Evolutionary conservation across 2,329 filamentous ascomycete genomes (phyloP).

Genomic region (Dryadomyces quercus-mongolicae): DNA sequence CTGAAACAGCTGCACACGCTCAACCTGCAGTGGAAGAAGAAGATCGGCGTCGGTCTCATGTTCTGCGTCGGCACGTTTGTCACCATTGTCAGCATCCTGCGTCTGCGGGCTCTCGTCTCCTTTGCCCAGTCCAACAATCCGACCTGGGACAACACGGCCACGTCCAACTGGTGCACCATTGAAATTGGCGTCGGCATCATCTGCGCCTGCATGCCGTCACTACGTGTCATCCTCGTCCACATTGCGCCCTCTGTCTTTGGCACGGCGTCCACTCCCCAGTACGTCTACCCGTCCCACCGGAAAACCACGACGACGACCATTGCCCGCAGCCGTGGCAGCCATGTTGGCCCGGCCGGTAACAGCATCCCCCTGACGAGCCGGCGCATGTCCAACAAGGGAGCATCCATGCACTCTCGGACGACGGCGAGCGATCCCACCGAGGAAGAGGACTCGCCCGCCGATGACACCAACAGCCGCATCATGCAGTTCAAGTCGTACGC

Average conservation of each 20-base stretch:
- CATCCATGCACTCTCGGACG: neutral
- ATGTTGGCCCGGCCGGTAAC: conserved; percentile 2
- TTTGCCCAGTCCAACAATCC: conserved; percentile 18
- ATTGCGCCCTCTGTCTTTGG: conserved; percentile 15
- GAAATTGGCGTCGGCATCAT: conserved; percentile 23
- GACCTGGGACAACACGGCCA: conserved; percentile 18
- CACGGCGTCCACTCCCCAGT: neutral
- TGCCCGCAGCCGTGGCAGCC: neutral
- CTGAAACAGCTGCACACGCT: conserved; percentile 27
- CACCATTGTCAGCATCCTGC: conserved; percentile 21
- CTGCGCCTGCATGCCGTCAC: conserved; percentile 21
- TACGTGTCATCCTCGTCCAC: conserved; percentile 18
- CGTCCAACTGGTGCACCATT: conserved; percentile 21
- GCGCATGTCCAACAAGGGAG: neutral
- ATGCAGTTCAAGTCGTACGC: conserved; percentile 2
- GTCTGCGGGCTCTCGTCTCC: conserved; percentile 17
- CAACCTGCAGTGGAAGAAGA: conserved; percentile 32
- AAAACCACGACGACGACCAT: neutral
- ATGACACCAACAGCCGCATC: neutral
- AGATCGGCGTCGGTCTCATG: conserved; percentile 31
- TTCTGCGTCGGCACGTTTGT: conserved; percentile 31
- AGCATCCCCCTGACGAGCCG: conserved; percentile 1
- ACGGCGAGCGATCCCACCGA: neutral
- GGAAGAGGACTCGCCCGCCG: neutral
- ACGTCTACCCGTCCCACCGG: conserved; percentile 1